Evolutionary conservation across 1,139 yeast genomes (phyloP).

Genomic region (Geotrichum siamense): DNA sequence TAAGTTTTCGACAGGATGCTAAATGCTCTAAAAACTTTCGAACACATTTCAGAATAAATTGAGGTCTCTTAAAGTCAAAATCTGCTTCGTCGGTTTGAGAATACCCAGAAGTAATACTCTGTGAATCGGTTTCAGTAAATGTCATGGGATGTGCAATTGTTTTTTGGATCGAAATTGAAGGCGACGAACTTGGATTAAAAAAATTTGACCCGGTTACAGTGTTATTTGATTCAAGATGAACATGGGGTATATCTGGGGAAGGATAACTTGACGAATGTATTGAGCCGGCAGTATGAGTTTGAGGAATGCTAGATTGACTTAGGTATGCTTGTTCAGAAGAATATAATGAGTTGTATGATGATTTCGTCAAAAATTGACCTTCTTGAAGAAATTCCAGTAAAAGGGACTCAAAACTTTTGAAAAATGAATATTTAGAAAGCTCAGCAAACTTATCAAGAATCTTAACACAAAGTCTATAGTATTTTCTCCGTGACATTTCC

Average conservation of each 20-base stretch:
- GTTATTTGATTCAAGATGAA: conserved; percentile 19
- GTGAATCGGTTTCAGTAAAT: conserved; percentile 6
- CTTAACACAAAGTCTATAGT: conserved; percentile 23
- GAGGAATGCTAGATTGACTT: conserved; percentile 3
- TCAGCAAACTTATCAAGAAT: conserved; percentile 19
- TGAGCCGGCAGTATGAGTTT: conserved; percentile 4
- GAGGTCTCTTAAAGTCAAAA: conserved; percentile 17
- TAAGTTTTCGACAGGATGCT: conserved; percentile 21
- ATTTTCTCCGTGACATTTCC: conserved; percentile 21
- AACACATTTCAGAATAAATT: conserved; percentile 21
- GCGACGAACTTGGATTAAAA: conserved; percentile 8
- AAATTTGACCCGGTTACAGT: conserved; percentile 5
- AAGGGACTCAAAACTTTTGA: conserved; percentile 22
- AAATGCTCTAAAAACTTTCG: conserved; percentile 22
- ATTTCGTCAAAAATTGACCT: conserved; percentile 24
- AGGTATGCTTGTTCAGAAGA: conserved; percentile 6
- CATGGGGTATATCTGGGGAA: conserved; percentile 24
- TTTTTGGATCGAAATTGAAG: conserved; percentile 15
- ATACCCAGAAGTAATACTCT: conserved; percentile 2
- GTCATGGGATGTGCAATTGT: conserved; percentile 15
- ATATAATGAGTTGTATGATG: conserved; percentile 7
- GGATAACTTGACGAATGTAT: conserved; percentile 21
- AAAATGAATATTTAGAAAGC: conserved; percentile 21
- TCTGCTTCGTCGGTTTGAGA: conserved; percentile 13
- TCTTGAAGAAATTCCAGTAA: conserved; percentile 25